Evolutionary conservation across 2,329 filamentous ascomycete species (phyloP).

Genomic region (Davidsoniella neocaledoniae): DNA sequence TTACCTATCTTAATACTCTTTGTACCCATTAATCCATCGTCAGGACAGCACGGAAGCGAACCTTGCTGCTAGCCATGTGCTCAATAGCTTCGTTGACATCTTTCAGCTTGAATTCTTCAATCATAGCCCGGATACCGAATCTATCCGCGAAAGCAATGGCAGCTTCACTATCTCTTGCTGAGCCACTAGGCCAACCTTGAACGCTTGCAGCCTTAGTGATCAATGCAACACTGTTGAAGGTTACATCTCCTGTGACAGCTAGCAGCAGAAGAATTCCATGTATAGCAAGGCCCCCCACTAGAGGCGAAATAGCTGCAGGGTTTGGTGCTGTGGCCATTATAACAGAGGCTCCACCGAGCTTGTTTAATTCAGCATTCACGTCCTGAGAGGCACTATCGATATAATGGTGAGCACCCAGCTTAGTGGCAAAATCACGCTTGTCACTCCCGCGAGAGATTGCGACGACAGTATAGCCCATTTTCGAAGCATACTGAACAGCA

Average conservation of each 20-base stretch:
- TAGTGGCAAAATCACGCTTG: constrained; percentile 49
- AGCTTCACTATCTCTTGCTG: constrained; percentile 46
- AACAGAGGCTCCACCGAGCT: constrained; percentile 43
- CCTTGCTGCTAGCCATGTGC: constrained; percentile 24
- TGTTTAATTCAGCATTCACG: constrained; percentile 29
- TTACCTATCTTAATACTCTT: no score
- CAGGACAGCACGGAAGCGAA: constrained; percentile 29
- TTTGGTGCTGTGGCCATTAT: constrained; percentile 49
- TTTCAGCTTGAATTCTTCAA: constrained; percentile 45
- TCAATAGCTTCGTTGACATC: constrained; percentile 30
- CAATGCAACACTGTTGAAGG: constrained; percentile 26
- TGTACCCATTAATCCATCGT: constrained; percentile 19
- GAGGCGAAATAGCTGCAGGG: constrained; percentile 32
- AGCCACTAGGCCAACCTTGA: constrained; percentile 45
- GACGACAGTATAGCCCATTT: constrained; percentile 60
- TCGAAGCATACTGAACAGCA: constrained; percentile 56
- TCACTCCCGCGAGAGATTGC: constrained; percentile 48
- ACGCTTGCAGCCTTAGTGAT: constrained; percentile 39
- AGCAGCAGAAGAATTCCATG: constrained; percentile 44
- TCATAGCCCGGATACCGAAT: constrained; percentile 46
- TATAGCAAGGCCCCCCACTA: constrained; percentile 36
- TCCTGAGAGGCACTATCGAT: constrained; percentile 36
- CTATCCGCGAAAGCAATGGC: constrained; percentile 47
- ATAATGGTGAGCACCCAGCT: constrained; percentile 28
- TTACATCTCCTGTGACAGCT: constrained; percentile 27